Conservation (phyloP, 768 basidiomycete species). For the Paxillus involutus region DNA sequence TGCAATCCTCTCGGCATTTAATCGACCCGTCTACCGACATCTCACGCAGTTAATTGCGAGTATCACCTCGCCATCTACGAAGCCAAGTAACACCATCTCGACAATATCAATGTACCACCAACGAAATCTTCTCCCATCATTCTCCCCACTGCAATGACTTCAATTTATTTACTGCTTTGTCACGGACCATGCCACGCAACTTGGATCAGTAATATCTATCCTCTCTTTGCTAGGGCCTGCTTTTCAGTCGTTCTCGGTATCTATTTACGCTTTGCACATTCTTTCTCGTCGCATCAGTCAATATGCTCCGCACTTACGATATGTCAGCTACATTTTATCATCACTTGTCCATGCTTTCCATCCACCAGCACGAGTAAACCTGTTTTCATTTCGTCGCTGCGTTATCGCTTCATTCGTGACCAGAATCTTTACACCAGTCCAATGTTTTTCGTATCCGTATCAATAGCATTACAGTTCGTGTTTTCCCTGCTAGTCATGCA, state of each 20-base stretch:
- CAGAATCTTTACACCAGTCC: not conserved
- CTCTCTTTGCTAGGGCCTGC: not conserved
- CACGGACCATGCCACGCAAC: conserved; percentile 30
- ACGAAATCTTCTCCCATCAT: conserved; percentile 20
- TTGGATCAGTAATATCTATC: conserved; percentile 27
- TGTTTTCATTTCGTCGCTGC: conserved; percentile 6
- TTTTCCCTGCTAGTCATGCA: not conserved
- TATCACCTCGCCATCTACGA: conserved; percentile 18
- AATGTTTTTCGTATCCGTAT: not conserved
- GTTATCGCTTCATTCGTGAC: not conserved
- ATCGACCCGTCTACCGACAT: conserved; percentile 24
- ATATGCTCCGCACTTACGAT: conserved; percentile 20
- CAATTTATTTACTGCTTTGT: conserved; percentile 17
- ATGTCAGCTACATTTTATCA: conserved; percentile 11
- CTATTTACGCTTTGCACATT: conserved; percentile 17
- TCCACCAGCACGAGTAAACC: not conserved
- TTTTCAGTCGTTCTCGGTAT: conserved; percentile 16
- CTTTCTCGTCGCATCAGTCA: conserved; percentile 11
- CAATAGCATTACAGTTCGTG: not conserved
- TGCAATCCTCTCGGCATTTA: conserved; percentile 26
- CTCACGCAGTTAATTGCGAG: conserved; percentile 30
- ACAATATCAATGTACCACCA: conserved; percentile 26
- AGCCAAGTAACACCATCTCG: conserved; percentile 25
- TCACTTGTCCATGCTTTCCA: conserved; percentile 2
- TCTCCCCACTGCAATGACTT: conserved; percentile 16